Base-by-base conservation (phyloP, 2,329 filamentous ascomycete genomes). In the Cyanodermella asteris region DNA sequence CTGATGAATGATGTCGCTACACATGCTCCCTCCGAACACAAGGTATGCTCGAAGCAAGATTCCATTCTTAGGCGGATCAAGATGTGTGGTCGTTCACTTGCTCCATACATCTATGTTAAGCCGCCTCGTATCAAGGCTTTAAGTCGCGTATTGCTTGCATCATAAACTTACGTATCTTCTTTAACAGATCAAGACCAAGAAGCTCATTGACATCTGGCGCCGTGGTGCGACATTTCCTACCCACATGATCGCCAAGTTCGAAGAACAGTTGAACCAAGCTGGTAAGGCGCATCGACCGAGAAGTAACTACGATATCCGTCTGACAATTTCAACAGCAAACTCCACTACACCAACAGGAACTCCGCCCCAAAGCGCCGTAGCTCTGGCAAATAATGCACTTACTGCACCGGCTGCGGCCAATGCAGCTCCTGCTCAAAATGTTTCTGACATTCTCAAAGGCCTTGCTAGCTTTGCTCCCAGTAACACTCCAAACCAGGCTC, bases 201-300 rank as follows among this genome's bases (percentile, higher is more conserved):
- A 94, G 49, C 65, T 97, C 39, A 59, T 94, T 53, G 82, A 91
- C 46, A 97, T 97, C 38, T 97, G 87, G 87, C 82, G 93, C 47
- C 87, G 87, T 43, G 80, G 78, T 35, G 72, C 75, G 45, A 94
- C 82, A 13, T 94, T 97, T 49, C 81, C 87, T 14, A 47, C 61
- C 20, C 50, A 70, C 27, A 72, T 91, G 67, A 65, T 97, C 39
- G 47, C 54, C n/a, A 67, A 66, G 18, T 91, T 91, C 61, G 84
- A 80, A 52, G 63, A 77, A 44, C 82, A 77, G 49, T 49, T 91
- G 40, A 72, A 61, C 34, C n/a, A n/a, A n/a, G n/a, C n/a, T n/a
- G n/a, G n/a, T n/a, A n/a, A n/a, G n/a, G n/a, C n/a, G 59, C 66
- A 31, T 55, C 63, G 24, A 44, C 56, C 30, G 48, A 56, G 36